Base-by-base conservation (phyloP, 108 stramenopile genomes). In the Pseudonitzschia pungens region DNA sequence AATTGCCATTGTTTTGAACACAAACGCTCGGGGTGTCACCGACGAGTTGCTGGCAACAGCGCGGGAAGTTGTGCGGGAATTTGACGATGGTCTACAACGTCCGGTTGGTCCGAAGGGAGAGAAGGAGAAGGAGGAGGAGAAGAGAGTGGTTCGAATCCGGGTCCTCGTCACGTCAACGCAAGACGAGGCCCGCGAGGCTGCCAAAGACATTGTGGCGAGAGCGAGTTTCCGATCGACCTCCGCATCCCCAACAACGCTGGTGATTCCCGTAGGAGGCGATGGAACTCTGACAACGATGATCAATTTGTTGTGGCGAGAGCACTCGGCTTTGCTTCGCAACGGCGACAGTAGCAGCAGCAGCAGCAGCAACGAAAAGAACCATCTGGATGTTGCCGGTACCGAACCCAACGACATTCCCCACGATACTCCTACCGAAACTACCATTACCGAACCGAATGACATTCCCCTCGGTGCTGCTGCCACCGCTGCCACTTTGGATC, bases 251-350 rank as follows among this genome's bases (percentile, higher is more conserved):
- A 64, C 20, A 52, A 78, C 53, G 12, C 36, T 86, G 36, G 83
- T 91, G 4, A 68, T 91, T 50, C 86, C 89, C 20, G 77, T 87
- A 0, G 90, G 90, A 12, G 90, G 90, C 2, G 90, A 91, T 80
- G 90, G 90, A 18, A 91, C 90, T 0, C 65, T 91, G 44, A 85
- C 81, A 18, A 69, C 81, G 8, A 76, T 84, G 73, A 74, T 91
- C 18, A 78, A 89, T 57, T 33, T 51, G 1, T 48, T 89, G 71
- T 79, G 79, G 53, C 66, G 82, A 40, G 74, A 80, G 58, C 31
- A 41, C 6, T 36, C 29, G 0, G 36, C 36, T 6, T 36, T 36
- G 4, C 36, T 36, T 48, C 83, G 68, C 69, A 68, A 33, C 72
- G 81, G 43, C 71, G 75, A 53, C 22, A 14, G 10, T 24, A 72